Conservation (phyloP, 1,139 yeast genomes). For the Yamadazyma siamensis region DNA sequence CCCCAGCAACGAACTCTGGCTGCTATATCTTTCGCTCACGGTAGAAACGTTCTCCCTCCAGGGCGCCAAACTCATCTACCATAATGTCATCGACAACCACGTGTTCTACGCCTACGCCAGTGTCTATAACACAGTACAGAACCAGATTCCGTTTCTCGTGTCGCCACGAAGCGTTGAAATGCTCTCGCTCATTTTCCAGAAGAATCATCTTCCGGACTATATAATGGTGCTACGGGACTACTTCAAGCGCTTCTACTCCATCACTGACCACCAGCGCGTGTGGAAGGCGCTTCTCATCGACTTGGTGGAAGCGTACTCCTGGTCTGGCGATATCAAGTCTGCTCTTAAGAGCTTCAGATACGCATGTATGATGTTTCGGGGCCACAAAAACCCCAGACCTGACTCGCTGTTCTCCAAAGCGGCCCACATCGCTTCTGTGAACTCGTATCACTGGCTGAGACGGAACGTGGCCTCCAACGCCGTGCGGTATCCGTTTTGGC, state of each 20-base stretch:
- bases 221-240: constrained; percentile 31
- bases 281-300: constrained; percentile 26
- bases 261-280: constrained; percentile 23
- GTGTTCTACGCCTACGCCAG: constrained; percentile 18
- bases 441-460: constrained; percentile 22
- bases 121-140: constrained; percentile 11
- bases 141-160: constrained; percentile 30
- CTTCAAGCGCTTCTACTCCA: constrained; percentile 39
- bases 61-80: constrained; percentile 36
- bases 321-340: constrained; percentile 17
- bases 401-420: constrained; percentile 1
- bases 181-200: constrained; percentile 27
- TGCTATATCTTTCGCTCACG: constrained; percentile 22
- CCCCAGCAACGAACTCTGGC: constrained; percentile 38
- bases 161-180: constrained; percentile 22
- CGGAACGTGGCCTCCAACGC: constrained; percentile 18
- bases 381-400: constrained; percentile 7
- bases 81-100: constrained; percentile 31
- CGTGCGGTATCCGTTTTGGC: constrained; percentile 9
- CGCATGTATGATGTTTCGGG: constrained; percentile 16
- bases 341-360: constrained; percentile 26
- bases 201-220: constrained; percentile 23
- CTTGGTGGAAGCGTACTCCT: constrained; percentile 32
- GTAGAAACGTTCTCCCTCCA: constrained; percentile 24
- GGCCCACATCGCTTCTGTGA: constrained; percentile 7